Evolutionary conservation across 768 basidiomycete species (phyloP).

Genomic region (Termitomyces eurrhizus): DNA sequence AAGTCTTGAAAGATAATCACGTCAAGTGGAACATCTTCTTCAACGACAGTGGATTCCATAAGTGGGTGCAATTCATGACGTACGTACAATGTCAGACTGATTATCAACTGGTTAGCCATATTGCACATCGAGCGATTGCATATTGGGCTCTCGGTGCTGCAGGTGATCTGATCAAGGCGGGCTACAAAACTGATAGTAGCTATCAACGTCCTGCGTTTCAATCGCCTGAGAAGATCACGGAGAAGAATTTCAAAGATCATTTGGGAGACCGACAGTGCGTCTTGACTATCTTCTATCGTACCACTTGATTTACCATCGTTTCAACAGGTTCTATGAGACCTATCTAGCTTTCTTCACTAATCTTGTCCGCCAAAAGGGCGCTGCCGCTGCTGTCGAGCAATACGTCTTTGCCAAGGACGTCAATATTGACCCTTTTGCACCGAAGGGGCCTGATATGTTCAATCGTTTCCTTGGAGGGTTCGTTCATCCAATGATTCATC

Average conservation of each 20-base stretch:
- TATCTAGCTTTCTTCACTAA: constrained; percentile 51
- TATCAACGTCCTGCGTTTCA: constrained; percentile 34
- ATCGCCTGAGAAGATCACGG: constrained; percentile 42
- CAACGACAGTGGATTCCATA: constrained; percentile 49
- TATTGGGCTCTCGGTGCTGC: constrained; percentile 27
- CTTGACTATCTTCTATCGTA: not conserved
- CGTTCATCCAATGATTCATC: constrained; percentile 65
- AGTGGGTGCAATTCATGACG: constrained; percentile 34
- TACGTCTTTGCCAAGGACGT: constrained; percentile 50
- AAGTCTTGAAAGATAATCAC: constrained; percentile 48
- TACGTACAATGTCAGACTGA: not conserved
- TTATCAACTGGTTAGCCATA: constrained; percentile 18
- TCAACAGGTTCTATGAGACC: constrained; percentile 45
- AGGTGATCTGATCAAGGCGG: constrained; percentile 29
- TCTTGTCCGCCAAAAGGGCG: constrained; percentile 34
- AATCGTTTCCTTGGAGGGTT: constrained; percentile 52
- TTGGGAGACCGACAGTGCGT: constrained; percentile 52
- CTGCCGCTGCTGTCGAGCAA: constrained; percentile 42
- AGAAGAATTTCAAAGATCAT: constrained; percentile 47
- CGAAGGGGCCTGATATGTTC: constrained; percentile 37
- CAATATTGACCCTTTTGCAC: constrained; percentile 33
- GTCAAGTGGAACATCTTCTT: constrained; percentile 45
- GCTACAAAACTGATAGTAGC: constrained; percentile 29
- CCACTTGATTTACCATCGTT: not conserved
- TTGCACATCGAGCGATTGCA: constrained; percentile 25